Percentiles rank a stretch among this genome's conserved stretches.
Evolutionary conservation across 2,329 filamentous ascomycete species (phyloP).

Genomic region (Trematosphaeria pertusa): DNA sequence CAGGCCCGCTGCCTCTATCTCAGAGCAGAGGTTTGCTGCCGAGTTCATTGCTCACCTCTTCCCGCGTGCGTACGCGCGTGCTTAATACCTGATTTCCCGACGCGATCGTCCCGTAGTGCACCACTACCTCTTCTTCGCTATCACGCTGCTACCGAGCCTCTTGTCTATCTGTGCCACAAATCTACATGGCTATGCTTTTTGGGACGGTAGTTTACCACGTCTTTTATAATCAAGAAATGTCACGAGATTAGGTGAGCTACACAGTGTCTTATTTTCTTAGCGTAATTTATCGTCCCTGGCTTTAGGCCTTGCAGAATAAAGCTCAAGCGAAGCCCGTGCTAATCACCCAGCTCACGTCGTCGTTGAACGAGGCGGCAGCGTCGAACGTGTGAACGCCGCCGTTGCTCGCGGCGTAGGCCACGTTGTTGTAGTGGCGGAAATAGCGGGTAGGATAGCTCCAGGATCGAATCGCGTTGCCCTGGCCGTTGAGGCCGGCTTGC

Average conservation of each 20-base stretch:
- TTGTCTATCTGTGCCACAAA: conserved; percentile 3
- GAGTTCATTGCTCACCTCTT: not conserved
- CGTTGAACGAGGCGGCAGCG: conserved; percentile 55
- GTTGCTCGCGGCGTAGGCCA: conserved; percentile 59
- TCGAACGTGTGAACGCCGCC: conserved; percentile 65
- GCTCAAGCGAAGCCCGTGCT: conserved; percentile 54
- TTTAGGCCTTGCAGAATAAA: too few relatives aligned
- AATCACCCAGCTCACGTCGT: conserved; percentile 62
- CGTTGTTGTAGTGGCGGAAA: conserved; percentile 61
- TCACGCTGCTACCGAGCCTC: conserved; percentile 1
- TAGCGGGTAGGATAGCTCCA: conserved; percentile 68
- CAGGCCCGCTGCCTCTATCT: too few relatives aligned
- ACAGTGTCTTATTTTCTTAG: too few relatives aligned
- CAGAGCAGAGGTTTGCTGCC: conserved; percentile 4
- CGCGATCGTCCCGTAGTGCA: conserved; percentile 8
- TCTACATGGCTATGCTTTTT: too few relatives aligned
- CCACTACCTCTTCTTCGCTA: not conserved
- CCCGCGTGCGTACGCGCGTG: conserved; percentile 4
- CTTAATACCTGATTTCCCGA: conserved; percentile 7
- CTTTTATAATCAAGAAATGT: too few relatives aligned
- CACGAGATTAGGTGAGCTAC: too few relatives aligned
- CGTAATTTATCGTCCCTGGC: too few relatives aligned
- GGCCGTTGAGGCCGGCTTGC: conserved; percentile 58
- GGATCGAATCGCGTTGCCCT: conserved; percentile 60
- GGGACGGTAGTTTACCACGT: too few relatives aligned